Evolutionary conservation across 1,284 basidiomycete genomes (phyloP), one percentile per base, ranked within the genome.

Genomic region (Athelia psychrophila): DNA sequence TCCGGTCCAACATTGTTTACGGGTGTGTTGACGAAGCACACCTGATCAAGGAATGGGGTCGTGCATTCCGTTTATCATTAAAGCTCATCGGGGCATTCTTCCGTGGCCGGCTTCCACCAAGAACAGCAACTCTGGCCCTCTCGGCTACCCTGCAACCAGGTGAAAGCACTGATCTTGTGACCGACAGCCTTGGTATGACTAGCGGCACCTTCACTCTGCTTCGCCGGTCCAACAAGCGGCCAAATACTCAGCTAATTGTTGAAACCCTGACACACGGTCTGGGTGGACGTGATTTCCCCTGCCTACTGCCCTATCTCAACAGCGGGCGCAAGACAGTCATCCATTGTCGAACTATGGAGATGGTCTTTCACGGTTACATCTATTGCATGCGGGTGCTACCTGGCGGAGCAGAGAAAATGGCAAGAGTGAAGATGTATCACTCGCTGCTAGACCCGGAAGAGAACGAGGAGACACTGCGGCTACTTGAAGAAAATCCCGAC

Each of bases 21-120:
- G 44, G 33, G 9, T 56, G 54, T 36, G 47, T 53, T 3, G 56
- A 60, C 27, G 59, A 60, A 48, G 52, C 36, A 2, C 57, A 58
- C 48, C 27, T 60, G 15, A 50, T 57, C 35, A 25, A 52, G 32
- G 50, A 59, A 44, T 59, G 53, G 56, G 56, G 56, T n/a, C 23
- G 13, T 3, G 33, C 46, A 12, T 58, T 60, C 44, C 24, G 57
- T 1, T 46, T 51, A 1, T 10, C 49, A 1, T 60, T 53, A 35
- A 25, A 40, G 15, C 45, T 44, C 45, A 56, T 59, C 47, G 59
- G 59, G 13, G n/a, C 49, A 2, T 58, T 60, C 32, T 38, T 57
- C 22, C 49, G 52, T 12, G 56, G 57, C 16, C 50, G 49, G 15
- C 54, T 59, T 15, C 56, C 53, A 13, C 23, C 40, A 13, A 15